Percentiles rank a stretch among this genome's conserved stretches.
phyloP scores from a whole-genome alignment of 1,284 basidiomycete species.

The Mycena sp. region DNA sequence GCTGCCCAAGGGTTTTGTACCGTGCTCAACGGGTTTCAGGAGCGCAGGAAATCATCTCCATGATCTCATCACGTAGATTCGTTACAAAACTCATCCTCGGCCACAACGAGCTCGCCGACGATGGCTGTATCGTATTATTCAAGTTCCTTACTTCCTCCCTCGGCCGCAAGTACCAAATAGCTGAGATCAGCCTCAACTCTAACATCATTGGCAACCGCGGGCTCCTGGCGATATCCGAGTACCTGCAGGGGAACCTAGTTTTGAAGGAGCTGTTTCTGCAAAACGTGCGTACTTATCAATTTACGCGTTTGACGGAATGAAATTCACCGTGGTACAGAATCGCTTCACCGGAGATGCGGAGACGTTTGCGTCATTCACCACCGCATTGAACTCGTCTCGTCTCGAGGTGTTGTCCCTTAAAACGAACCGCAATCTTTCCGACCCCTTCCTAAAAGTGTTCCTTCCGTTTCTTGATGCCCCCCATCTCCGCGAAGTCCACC shows the following conservation, averaged over 20 bases:
- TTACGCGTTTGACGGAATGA: not conserved
- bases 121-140: conserved; percentile 66
- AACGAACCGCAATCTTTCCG: conserved; percentile 52
- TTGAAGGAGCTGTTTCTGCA: conserved; percentile 62
- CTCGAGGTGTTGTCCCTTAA: conserved; percentile 57
- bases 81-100: conserved; percentile 55
- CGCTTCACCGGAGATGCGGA: conserved; percentile 49
- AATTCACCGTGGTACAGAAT: conserved; percentile 49
- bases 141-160: conserved; percentile 59
- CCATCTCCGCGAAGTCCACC: conserved; percentile 61
- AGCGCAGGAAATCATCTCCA: conserved; percentile 22
- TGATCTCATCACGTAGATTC: conserved; percentile 26
- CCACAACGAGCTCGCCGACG: conserved; percentile 67
- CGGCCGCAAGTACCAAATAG: conserved; percentile 58
- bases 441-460: conserved; percentile 61
- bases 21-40: conserved; percentile 23
- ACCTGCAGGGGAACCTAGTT: conserved; percentile 56
- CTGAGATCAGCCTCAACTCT: conserved; percentile 65
- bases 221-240: conserved; percentile 60
- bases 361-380: conserved; percentile 48
- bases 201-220: conserved; percentile 65
- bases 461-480: conserved; percentile 56
- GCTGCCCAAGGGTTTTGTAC: not conserved
- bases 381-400: conserved; percentile 58
- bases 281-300: conserved; percentile 53